Percentiles rank a stretch among this genome's conserved stretches.
Conservation (phyloP, 768 basidiomycete species). For the Leucogyrophana mollusca region DNA sequence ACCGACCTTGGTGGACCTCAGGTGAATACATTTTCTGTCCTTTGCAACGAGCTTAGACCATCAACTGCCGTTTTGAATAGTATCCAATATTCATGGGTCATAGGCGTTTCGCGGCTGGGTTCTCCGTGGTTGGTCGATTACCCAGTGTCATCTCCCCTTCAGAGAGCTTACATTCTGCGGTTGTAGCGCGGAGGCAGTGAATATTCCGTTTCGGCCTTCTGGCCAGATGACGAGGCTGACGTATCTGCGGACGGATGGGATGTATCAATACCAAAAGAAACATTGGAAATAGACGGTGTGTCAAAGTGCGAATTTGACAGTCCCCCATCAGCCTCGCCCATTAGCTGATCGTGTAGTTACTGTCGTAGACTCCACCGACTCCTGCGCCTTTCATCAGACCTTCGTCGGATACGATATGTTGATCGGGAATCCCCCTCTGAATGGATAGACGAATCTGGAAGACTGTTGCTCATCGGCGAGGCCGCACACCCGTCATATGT, state of each 20-base stretch:
- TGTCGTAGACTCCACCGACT: constrained; percentile 36
- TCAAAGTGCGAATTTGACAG: constrained; percentile 31
- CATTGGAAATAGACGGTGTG: constrained; percentile 35
- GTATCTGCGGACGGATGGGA: constrained; percentile 29
- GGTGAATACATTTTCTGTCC: constrained; percentile 10
- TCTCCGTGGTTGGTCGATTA: too few species aligned
- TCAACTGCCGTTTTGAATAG: constrained; percentile 8
- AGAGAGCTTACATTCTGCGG: background rate
- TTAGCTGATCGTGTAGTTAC: constrained; percentile 4
- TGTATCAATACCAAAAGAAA: constrained; percentile 31
- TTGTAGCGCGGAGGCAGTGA: constrained; percentile 35
- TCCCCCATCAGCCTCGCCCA: too few species aligned
- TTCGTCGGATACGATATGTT: constrained; percentile 40
- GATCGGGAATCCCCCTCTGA: constrained; percentile 40
- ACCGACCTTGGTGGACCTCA: constrained; percentile 19
- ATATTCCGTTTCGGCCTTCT: constrained; percentile 38
- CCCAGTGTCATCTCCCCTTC: constrained; percentile 17
- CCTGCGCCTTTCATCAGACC: constrained; percentile 33
- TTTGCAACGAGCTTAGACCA: background rate
- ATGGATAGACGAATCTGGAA: constrained; percentile 50
- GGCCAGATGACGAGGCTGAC: constrained; percentile 38
- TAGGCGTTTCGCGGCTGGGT: constrained; percentile 10
- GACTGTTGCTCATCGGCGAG: constrained; percentile 56
- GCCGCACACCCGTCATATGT: constrained; percentile 61
- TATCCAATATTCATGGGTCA: constrained; percentile 25